These are phyloP conservation scores for Aegilops speltoides DNA, from an alignment of 176 grass and related monocot genomes.

Conservation along the genomic window DNA sequence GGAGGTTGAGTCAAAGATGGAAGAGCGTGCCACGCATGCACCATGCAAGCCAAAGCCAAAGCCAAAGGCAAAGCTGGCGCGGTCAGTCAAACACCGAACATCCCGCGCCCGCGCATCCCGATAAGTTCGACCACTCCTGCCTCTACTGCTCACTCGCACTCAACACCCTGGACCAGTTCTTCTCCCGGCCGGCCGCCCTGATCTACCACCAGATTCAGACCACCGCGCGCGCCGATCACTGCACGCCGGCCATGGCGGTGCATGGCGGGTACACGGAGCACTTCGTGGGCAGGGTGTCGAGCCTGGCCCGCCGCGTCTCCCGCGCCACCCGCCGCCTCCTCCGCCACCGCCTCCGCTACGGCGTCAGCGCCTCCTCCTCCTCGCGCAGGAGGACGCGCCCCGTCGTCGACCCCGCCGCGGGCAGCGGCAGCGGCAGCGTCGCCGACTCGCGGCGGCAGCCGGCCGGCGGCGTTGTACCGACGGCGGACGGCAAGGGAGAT, in stretches of 20 bases:
- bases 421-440: neutral
- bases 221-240: neutral
- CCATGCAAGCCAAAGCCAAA: neutral
- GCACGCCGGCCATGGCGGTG: conserved; percentile 19
- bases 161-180: neutral
- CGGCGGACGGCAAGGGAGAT: neutral
- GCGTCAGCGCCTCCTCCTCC: neutral
- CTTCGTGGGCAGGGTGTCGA: conserved; percentile 25
- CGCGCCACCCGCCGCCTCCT: conserved; percentile 50
- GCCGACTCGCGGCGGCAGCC: neutral
- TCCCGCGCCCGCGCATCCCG: neutral
- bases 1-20: too few relatives aligned
- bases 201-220: too few relatives aligned
- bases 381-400: neutral
- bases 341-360: neutral
- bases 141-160: neutral
- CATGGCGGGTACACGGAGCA: conserved; percentile 14
- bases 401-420: neutral
- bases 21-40: neutral
- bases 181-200: too few relatives aligned
- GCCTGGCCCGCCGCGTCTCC: conserved; percentile 25
- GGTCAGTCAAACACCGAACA: neutral
- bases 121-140: neutral
- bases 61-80: neutral
- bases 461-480: neutral